Evolutionary conservation across 1,139 yeast genomes (phyloP).

Genomic region (Hemisphaericaspora lyxosophila): DNA sequence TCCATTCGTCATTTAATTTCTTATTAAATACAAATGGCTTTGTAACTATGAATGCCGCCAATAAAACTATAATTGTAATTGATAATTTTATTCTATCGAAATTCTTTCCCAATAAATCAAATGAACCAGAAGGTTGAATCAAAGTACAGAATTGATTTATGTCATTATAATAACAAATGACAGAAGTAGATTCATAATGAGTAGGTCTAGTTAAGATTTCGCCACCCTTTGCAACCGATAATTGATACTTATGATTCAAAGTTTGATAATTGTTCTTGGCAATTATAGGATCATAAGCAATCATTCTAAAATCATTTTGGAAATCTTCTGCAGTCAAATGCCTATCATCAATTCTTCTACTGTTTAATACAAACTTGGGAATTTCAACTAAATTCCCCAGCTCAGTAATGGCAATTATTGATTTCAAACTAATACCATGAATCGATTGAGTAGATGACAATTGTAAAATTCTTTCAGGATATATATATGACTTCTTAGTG

Average conservation of each 20-base stretch:
- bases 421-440: slow-evolving; percentile 73
- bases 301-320: slow-evolving; percentile 56
- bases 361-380: slow-evolving; percentile 65
- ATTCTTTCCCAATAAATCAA: slow-evolving; percentile 67
- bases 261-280: slow-evolving; percentile 45
- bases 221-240: slow-evolving; percentile 18
- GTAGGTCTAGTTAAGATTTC: slow-evolving; percentile 59
- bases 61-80: slow-evolving; percentile 55
- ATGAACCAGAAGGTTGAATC: slow-evolving; percentile 78
- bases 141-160: slow-evolving; percentile 73
- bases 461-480: slow-evolving; percentile 54
- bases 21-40: slow-evolving; percentile 61
- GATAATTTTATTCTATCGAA: slow-evolving; percentile 70
- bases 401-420: slow-evolving; percentile 57
- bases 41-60: slow-evolving; percentile 43
- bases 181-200: slow-evolving; percentile 75
- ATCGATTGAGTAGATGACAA: slow-evolving; percentile 63
- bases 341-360: slow-evolving; percentile 59
- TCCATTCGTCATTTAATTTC: slow-evolving; percentile 40
- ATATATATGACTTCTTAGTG: slow-evolving; percentile 55
- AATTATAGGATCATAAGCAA: slow-evolving; percentile 68
- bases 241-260: slow-evolving; percentile 36
- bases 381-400: slow-evolving; percentile 67
- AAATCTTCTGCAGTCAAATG: slow-evolving; percentile 55
- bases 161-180: slow-evolving; percentile 64